Base-by-base conservation (phyloP, 352 stramenopile genomes). In the Phytophthora pistaciae region DNA sequence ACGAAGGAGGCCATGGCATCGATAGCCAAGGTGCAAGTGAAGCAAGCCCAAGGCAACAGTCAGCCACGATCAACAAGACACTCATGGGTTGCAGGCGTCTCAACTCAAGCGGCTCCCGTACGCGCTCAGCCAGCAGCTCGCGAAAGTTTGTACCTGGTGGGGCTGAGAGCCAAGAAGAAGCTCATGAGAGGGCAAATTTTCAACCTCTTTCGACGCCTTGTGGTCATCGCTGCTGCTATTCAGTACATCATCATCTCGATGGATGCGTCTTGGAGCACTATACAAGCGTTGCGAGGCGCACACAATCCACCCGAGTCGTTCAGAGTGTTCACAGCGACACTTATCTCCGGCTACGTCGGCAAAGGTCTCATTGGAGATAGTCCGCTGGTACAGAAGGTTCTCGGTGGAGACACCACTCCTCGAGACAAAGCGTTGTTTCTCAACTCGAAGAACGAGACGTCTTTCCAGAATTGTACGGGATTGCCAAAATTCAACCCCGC, bases 311-410 rank as follows among this genome's bases (percentile, higher is more conserved):
- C 68, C 1, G 63, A 75, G 13, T 46, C 53, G 0, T 70, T 71
- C 14, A 49, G 57, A 7, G 49, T 79, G 0, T 65, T 69, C 5
- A 52, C 54, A 2, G 65, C 59, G 29, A 42, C 67, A 0, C 54
- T 82, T 3, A 78, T 88, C 48, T 36, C 53, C 3, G 29, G 36
- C 1, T 86, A 78, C 36, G n/a, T 86, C 4, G 82, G 77, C 14
- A 56, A 59, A 0, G 61, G 71, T 0, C 75, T 77, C 3, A 61
- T 87, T 9, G 67, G 60, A 5, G 48, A 75, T 14, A 89, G 82
- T 3, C 67, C 69, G 2, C 44, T 87, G 1, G 56, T 88, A 1
- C 56, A 57, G 3, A 31, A 64, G 0, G 60, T 58, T 0, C 60
- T 90, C 0, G 42, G 31, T 1, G 61, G 68, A 18, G 62, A 71